phyloP scores from a whole-genome alignment of 257 asterid species.

The Lycium ferocissimum region DNA sequence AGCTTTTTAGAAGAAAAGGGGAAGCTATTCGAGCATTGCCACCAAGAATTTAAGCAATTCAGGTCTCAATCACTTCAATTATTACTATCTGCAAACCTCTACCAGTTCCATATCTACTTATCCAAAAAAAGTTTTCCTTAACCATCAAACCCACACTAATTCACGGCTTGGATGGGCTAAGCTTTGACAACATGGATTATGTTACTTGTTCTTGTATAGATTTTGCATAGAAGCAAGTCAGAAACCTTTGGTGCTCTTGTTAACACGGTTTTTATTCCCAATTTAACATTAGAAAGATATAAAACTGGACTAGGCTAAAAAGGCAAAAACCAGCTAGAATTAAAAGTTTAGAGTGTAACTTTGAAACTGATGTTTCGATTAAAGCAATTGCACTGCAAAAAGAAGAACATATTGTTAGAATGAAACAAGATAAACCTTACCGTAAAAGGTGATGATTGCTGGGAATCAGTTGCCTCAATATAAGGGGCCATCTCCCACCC shows the following conservation, averaged over 20 bases:
- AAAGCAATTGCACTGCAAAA: background rate
- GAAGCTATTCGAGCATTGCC: background rate
- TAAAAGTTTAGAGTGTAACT: background rate
- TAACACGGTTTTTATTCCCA: background rate
- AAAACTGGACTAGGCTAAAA: background rate
- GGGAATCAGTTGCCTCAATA: conserved; percentile 94
- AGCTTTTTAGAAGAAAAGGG: background rate
- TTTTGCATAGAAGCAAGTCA: conserved; percentile 21
- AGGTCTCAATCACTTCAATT: conserved; percentile 11
- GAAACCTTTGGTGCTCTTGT: background rate
- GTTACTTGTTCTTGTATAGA: background rate
- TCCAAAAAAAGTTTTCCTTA: background rate
- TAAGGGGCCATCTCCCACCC: conserved; percentile 96
- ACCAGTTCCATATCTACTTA: background rate
- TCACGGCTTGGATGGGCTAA: conserved; percentile 20
- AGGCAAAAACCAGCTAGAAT: background rate
- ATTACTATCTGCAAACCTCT: conserved; percentile 16
- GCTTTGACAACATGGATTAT: background rate
- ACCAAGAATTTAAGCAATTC: conserved; percentile 1
- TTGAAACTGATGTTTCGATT: conserved; percentile 11
- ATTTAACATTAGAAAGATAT: conserved; percentile 12
- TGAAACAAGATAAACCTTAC: conserved; percentile 37
- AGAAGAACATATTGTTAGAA: background rate
- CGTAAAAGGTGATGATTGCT: conserved; percentile 66
- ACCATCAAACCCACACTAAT: background rate